Evolutionary conservation across 768 basidiomycete genomes (phyloP), one percentile per base, ranked within the genome.

Genomic region (Hericium rajendrae): DNA sequence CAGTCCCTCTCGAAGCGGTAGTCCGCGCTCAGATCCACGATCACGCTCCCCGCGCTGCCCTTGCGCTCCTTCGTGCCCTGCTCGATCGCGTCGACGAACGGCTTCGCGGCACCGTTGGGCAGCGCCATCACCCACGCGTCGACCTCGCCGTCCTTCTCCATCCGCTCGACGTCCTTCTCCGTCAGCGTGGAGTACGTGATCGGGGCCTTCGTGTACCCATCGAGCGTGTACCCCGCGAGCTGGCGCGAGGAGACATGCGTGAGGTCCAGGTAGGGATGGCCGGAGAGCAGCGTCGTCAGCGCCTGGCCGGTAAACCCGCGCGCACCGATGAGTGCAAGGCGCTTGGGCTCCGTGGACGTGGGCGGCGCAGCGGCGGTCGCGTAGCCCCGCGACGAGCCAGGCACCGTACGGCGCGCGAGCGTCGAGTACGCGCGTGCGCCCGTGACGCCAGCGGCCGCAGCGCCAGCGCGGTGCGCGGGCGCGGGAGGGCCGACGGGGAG

Each of bases 81-180:
- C 66, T 97, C 93, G 51, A 99, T 74, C 15, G 95, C 95, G 66
- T 94, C 93, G 38, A 99, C 93, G 68, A 95, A 99, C 0, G 94
- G 94, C 72, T 94, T 94, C 74, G 90, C 88, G 22, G 92, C 81
- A 18, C 97, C 97, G 63, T 98, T 99, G n/a, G 97, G 97, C 51
- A 99, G 79, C 2, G 97, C 97, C 90, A 97, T 94, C 54, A 98
- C 83, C 95, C 97, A 99, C 9, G 93, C 95, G 67, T 99, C 95
- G 16, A 99, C 92, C 66, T 88, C 88, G 9, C 88, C 86, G 52
- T 83, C 75, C 72, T 85, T 84, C 72, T 97, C 97, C 86, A 99
- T 88, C 67, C 73, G 76, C 69, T 91, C 85, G 10, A 97, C 88
- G 63, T 97, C 90, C 57, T 77, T 73, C 10, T 78, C 69, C 0